Conservation (phyloP, 176 grass and related monocot species). For the Paspalum notatum region DNA sequence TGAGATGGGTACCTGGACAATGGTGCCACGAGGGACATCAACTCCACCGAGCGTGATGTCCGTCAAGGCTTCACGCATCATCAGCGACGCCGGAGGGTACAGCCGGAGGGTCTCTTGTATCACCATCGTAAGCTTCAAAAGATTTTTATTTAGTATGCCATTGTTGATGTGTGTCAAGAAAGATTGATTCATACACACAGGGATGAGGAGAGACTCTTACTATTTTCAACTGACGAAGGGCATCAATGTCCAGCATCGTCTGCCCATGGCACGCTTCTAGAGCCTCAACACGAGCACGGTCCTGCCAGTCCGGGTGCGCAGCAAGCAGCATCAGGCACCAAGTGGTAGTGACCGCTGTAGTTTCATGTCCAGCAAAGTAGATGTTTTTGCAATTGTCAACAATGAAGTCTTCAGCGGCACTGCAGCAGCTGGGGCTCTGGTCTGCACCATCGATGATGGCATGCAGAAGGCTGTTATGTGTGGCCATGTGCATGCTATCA, state of each 20-base stretch:
- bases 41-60: conserved; percentile 46
- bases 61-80: conserved; percentile 40
- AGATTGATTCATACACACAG: background rate
- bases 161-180: background rate
- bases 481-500: background rate
- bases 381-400: conserved; percentile 71
- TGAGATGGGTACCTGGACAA: conserved; percentile 16
- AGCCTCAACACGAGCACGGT: conserved; percentile 38
- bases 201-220: conserved; percentile 28
- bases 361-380: conserved; percentile 67
- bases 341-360: conserved; percentile 39
- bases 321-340: conserved; percentile 69
- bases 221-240: conserved; percentile 50
- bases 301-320: conserved; percentile 54
- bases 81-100: conserved; percentile 43
- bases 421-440: background rate
- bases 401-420: conserved; percentile 43
- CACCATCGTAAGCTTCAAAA: conserved; percentile 61
- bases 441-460: conserved; percentile 30
- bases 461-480: conserved; percentile 27
- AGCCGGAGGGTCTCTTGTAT: conserved; percentile 64
- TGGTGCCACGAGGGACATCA: conserved; percentile 5
- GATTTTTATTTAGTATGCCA: conserved; percentile 4
- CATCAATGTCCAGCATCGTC: conserved; percentile 4
- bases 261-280: conserved; percentile 28